Evolutionary conservation across 441 rosid species (phyloP).

Genomic region (Flueggea neowawraea): DNA sequence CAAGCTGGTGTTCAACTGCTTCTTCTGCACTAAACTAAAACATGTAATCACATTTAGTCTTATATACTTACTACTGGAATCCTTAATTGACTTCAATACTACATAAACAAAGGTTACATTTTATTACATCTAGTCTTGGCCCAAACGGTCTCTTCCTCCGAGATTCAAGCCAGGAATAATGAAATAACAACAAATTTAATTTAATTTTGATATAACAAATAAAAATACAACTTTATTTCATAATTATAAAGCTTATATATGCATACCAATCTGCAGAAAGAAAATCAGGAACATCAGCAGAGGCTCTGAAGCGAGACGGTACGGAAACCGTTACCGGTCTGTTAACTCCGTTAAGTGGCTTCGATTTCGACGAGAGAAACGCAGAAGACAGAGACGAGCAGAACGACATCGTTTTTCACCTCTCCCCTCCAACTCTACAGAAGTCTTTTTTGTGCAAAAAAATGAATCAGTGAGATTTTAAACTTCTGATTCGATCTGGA

Average conservation of each 20-base stretch:
- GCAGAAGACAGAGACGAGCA: conserved; percentile 29
- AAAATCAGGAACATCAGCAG: conserved; percentile 81
- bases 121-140: conserved; percentile 72
- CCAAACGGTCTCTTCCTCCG: conserved; percentile 90
- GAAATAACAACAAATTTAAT: not conserved
- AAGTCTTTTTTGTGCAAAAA: not conserved
- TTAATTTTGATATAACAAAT: no score
- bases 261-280: conserved; percentile 77
- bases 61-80: not conserved
- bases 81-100: no score
- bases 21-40: conserved; percentile 90
- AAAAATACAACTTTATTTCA: no score
- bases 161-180: conserved; percentile 61
- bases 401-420: conserved; percentile 45
- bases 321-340: conserved; percentile 13
- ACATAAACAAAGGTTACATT: conserved; percentile 39
- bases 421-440: not conserved
- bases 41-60: not conserved
- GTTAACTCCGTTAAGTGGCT: conserved; percentile 24
- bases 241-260: no score
- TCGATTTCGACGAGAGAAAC: conserved; percentile 34
- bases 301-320: conserved; percentile 43
- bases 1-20: conserved; percentile 77
- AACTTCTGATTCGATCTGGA: not conserved
- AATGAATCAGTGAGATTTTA: not conserved